Evolutionary conservation across 495 filamentous ascomycete genomes (phyloP).

Genomic region (Penicillium cosmopolitanum): DNA sequence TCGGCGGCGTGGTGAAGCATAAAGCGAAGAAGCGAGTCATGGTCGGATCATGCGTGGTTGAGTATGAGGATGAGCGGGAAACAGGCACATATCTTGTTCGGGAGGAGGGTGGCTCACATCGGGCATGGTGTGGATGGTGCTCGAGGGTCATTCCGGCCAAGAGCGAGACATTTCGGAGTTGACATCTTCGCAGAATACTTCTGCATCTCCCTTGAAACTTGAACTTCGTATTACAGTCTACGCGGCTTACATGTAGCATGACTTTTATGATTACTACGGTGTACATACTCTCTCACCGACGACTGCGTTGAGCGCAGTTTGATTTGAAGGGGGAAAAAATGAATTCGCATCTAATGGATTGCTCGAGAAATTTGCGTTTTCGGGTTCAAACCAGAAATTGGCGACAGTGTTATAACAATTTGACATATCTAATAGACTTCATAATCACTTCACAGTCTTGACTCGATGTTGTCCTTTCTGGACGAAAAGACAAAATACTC

Average conservation of each 20-base stretch:
- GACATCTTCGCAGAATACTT: background rate
- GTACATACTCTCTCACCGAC: conserved; percentile 9
- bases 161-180: conserved; percentile 18
- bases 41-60: conserved; percentile 79
- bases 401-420: background rate
- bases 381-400: background rate
- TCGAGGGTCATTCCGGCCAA: conserved; percentile 44
- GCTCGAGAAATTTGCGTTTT: background rate
- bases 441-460: conserved; percentile 10
- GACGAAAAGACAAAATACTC: conserved; percentile 25
- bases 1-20: conserved; percentile 82
- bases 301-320: conserved; percentile 2
- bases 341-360: background rate
- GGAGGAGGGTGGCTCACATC: conserved; percentile 52
- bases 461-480: conserved; percentile 9
- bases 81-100: conserved; percentile 66
- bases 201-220: background rate
- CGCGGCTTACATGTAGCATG: background rate
- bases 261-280: background rate
- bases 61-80: conserved; percentile 78
- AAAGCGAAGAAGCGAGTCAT: conserved; percentile 74
- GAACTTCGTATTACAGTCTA: background rate
- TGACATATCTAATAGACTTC: conserved; percentile 5
- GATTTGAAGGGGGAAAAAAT: background rate
- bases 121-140: conserved; percentile 59